A percentile compares a stretch with the other conserved stretches of the same genome.
Conservation (phyloP, 441 rosid genomes). For the Erodium moschatum region DNA sequence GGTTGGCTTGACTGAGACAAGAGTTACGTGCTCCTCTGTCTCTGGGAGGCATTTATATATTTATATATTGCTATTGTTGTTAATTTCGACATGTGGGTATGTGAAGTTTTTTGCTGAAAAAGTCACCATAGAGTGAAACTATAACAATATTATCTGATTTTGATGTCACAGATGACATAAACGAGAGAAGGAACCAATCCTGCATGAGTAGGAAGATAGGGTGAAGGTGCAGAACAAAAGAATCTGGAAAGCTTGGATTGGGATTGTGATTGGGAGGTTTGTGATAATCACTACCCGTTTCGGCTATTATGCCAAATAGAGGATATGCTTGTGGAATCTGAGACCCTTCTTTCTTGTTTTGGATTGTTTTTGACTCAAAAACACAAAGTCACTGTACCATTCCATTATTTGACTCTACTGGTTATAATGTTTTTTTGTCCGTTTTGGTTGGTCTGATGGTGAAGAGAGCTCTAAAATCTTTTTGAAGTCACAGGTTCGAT, state of each 20-base stretch:
- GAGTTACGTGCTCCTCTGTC: constrained; percentile 16
- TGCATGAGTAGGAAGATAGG: constrained; percentile 32
- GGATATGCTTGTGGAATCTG: neutral
- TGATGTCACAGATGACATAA: constrained; percentile 42
- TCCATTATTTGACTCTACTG: no score
- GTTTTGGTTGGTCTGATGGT: no score
- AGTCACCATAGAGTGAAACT: constrained; percentile 35
- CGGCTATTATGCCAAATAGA: constrained; percentile 13
- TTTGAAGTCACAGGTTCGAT: neutral
- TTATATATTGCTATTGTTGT: neutral
- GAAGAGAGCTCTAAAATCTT: no score
- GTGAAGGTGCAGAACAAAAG: constrained; percentile 17
- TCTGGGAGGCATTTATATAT: neutral
- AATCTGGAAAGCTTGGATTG: constrained; percentile 18
- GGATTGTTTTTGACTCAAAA: neutral
- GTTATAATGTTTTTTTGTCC: no score
- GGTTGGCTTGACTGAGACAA: constrained; percentile 24
- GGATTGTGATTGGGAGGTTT: no score
- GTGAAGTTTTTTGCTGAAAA: constrained; percentile 26
- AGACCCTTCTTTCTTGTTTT: neutral
- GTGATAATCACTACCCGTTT: constrained; percentile 38
- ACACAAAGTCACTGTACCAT: no score
- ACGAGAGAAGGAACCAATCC: constrained; percentile 19
- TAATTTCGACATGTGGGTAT: constrained; percentile 41
- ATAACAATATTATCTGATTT: constrained; percentile 3